Evolutionary conservation across 257 asterid species (phyloP).

Genomic region (Paraleonurus japonicus): DNA sequence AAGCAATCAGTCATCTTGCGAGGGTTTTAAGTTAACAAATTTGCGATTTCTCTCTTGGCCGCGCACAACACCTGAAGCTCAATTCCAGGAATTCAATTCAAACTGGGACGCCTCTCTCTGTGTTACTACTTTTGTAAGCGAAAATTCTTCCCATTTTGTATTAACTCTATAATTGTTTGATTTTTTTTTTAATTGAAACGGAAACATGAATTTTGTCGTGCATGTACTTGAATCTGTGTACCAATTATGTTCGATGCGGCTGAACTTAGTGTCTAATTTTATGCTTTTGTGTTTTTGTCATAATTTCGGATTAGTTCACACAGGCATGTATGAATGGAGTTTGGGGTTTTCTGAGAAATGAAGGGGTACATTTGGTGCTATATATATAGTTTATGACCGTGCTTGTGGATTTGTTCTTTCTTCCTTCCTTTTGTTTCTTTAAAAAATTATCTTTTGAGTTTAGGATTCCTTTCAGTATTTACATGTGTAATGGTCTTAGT

Average conservation of each 20-base stretch:
- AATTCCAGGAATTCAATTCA: conserved; percentile 1
- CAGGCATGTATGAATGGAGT: not conserved
- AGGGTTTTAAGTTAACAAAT: not conserved
- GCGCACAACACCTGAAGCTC: conserved; percentile 21
- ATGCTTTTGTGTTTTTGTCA: not conserved
- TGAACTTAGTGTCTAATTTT: conserved; percentile 5
- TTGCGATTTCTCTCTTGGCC: conserved; percentile 1
- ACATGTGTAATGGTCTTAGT: no score
- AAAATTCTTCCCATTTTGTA: not conserved
- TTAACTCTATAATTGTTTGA: not conserved
- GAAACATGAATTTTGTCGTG: conserved; percentile 8
- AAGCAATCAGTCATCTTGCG: not conserved
- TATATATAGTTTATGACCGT: not conserved
- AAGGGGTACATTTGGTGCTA: conserved; percentile 8
- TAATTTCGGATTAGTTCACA: not conserved
- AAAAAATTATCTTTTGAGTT: not conserved
- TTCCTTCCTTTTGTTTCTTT: not conserved
- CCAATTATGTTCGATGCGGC: conserved; percentile 13
- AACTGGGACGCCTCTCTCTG: not conserved
- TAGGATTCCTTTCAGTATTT: no score
- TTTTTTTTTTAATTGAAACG: conserved; percentile 3
- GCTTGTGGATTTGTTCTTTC: not conserved
- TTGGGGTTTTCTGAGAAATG: not conserved
- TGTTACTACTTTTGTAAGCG: conserved; percentile 18
- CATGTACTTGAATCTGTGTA: conserved; percentile 17